A percentile compares a stretch with the other conserved stretches of the same genome.
phyloP scores from a whole-genome alignment of 306 rosid species.

The Pachyrhizus erosus region DNA sequence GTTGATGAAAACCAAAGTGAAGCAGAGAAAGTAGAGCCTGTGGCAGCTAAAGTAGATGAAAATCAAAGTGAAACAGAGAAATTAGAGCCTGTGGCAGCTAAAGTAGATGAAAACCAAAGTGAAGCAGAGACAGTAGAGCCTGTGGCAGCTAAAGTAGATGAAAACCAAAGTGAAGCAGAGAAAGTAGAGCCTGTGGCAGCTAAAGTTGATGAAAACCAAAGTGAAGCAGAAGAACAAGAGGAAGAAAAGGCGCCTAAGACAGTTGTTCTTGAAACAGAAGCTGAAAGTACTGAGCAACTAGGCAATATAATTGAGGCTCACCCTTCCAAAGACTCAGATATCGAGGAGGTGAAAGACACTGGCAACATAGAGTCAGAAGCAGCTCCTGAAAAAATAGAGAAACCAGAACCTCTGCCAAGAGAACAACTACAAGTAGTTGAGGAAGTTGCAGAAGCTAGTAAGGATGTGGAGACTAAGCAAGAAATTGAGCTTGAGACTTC shows the following conservation, averaged over 20 bases:
- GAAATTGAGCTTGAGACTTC: slow-evolving; percentile 25
- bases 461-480: slow-evolving; percentile 46
- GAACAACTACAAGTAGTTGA: slow-evolving; percentile 37
- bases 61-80: slow-evolving; percentile 41
- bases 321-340: slow-evolving; percentile 17
- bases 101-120: slow-evolving; percentile 33
- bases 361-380: slow-evolving; percentile 34
- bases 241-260: slow-evolving; percentile 38
- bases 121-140: slow-evolving; percentile 44
- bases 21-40: slow-evolving; percentile 11
- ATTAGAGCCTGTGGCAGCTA: neutral
- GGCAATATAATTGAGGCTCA: slow-evolving; percentile 13
- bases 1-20: slow-evolving; percentile 50
- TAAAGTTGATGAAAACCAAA: neutral
- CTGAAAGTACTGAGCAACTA: slow-evolving; percentile 37
- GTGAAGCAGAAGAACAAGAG: slow-evolving; percentile 37
- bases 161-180: slow-evolving; percentile 43
- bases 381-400: slow-evolving; percentile 37
- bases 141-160: slow-evolving; percentile 46
- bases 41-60: neutral
- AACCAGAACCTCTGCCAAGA: slow-evolving; percentile 27
- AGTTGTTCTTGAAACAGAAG: neutral
- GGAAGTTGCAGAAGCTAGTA: slow-evolving; percentile 45
- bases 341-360: slow-evolving; percentile 42
- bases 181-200: neutral